Base-by-base conservation (phyloP, 2,329 filamentous ascomycete genomes). In the Monosporascus cannonballus region DNA sequence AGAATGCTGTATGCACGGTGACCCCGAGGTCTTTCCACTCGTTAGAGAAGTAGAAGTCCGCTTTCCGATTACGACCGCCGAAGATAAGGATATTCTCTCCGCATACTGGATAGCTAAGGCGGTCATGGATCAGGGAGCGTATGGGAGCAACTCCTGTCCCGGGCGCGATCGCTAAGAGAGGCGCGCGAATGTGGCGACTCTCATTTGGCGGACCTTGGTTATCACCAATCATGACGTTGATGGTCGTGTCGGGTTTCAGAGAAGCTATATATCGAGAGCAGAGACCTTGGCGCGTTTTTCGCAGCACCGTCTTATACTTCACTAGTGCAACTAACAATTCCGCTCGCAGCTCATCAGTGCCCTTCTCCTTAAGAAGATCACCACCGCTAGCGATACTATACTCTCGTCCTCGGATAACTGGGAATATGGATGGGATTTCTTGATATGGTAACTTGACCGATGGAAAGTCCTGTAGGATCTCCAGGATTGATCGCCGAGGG, bases 371-470 rank as follows among this genome's bases (percentile, higher is more conserved):
- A 47, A 73, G 67, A 8, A 72, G 63, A 2, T 56, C 55, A 6
- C 84, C 85, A 6, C 87, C 86, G 57, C 88, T 94, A 36, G 90
- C 90, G 55, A 97, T 92, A 69, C 92, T 96, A 67, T 96, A 99
- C 61, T 96, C 89, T 6, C 94, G 81, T n/a, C 86, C 87, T n/a
- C 90, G 85, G 47, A 97, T 86, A 3, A 85, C 64, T 0, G 94
- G 94, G 51, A 99, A 85, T 17, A 92, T 77, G 51, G 86, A 83
- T 9, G 89, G 77, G 1, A 86, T 77, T 48, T 86, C 83, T 51
- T 86, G 76, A 71, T 85, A 89, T 0, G 94, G 92, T 2, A 99
- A 83, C 56, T 85, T 86, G 51, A 97, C 87, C 0, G 83, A 86
- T 42, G 87, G 81, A 62, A 99, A 99, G 61, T 99, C 94, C 52